Percentiles rank a stretch among this genome's conserved stretches.
Conservation (phyloP, 306 rosid species). For the Abrus precatorius region DNA sequence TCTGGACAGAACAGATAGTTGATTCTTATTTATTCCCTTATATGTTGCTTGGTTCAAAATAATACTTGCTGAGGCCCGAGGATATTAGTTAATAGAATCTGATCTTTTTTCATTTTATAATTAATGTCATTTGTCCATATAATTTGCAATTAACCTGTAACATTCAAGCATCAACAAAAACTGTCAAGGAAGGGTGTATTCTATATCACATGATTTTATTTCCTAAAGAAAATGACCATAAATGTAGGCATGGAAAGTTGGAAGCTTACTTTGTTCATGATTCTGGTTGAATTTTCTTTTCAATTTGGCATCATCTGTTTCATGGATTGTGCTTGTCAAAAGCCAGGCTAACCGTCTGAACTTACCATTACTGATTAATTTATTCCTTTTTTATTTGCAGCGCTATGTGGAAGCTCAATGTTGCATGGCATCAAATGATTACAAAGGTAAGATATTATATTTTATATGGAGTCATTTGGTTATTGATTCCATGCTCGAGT, state of each 20-base stretch:
- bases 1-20: background rate
- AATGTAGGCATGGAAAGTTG: slow-evolving; percentile 8
- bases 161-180: background rate
- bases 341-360: background rate
- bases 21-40: background rate
- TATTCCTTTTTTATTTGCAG: slow-evolving; percentile 57
- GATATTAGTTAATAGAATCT: background rate
- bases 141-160: slow-evolving; percentile 10
- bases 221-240: slow-evolving; percentile 11
- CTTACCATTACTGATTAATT: slow-evolving; percentile 22
- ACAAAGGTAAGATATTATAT: slow-evolving; percentile 75
- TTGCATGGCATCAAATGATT: slow-evolving; percentile 88
- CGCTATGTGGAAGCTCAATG: slow-evolving; percentile 99
- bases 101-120: background rate
- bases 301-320: slow-evolving; percentile 9
- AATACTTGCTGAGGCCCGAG: background rate
- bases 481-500: slow-evolving; percentile 26
- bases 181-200: background rate
- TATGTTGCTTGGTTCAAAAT: slow-evolving; percentile 10
- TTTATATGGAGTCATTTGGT: slow-evolving; percentile 28
- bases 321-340: slow-evolving; percentile 38
- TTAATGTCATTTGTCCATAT: background rate
- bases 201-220: slow-evolving; percentile 8
- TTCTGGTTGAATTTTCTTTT: slow-evolving; percentile 5
- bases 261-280: slow-evolving; percentile 1